Conservation (phyloP, 352 stramenopile genomes). For the Thalassiosira delicatula region DNA sequence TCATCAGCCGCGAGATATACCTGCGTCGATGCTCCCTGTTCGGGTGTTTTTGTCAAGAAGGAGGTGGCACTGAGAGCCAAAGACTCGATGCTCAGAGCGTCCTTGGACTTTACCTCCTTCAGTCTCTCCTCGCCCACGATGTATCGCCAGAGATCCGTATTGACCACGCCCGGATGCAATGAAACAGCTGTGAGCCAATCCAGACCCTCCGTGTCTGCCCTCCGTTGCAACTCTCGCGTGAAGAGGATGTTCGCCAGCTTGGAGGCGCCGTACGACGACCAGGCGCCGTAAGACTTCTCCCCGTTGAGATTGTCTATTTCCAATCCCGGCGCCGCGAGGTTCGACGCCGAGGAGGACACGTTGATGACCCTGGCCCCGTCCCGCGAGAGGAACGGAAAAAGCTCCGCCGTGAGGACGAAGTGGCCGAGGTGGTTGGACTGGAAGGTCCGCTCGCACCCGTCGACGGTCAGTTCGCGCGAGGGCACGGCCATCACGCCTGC, state of each 20-base stretch:
- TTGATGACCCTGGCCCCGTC: slow-evolving; percentile 71
- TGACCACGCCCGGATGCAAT: slow-evolving; percentile 89
- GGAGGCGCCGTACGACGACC: slow-evolving; percentile 88
- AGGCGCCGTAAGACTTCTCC: slow-evolving; percentile 80
- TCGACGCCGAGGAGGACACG: slow-evolving; percentile 71
- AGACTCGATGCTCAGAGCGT: slow-evolving; percentile 27
- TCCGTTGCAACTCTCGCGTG: slow-evolving; percentile 89
- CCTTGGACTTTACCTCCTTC: slow-evolving; percentile 62
- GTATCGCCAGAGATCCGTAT: slow-evolving; percentile 78
- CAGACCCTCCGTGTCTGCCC: slow-evolving; percentile 74
- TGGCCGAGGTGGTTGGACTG: slow-evolving; percentile 87
- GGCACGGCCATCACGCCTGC: slow-evolving; percentile 88
- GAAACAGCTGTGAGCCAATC: slow-evolving; percentile 77
- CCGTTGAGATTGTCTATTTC: slow-evolving; percentile 75
- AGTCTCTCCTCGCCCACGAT: slow-evolving; percentile 69
- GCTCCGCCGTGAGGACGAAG: slow-evolving; percentile 78
- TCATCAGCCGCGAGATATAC: slow-evolving; percentile 63
- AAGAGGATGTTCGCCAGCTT: slow-evolving; percentile 96
- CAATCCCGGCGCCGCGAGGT: slow-evolving; percentile 59
- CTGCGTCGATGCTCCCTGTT: slow-evolving; percentile 71
- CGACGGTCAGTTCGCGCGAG: slow-evolving; percentile 77
- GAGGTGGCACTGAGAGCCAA: slow-evolving; percentile 44
- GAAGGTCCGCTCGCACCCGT: slow-evolving; percentile 88
- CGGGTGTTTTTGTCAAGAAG: slow-evolving; percentile 61
- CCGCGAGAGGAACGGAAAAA: slow-evolving; percentile 70